Conservation (phyloP, 2,329 filamentous ascomycete genomes). For the Teratosphaeriaceae sp. region DNA sequence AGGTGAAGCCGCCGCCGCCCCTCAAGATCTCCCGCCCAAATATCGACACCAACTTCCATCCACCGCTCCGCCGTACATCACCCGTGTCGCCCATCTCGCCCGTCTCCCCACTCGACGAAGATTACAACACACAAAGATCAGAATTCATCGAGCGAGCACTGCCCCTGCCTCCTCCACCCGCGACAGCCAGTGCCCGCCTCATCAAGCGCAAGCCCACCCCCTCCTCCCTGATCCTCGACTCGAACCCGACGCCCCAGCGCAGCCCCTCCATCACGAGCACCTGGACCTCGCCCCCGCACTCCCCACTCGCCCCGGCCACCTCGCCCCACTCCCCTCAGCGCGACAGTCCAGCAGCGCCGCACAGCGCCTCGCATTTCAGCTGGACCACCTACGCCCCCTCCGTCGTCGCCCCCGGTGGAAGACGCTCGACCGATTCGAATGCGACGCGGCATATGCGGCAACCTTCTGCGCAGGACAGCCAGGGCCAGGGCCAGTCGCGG, state of each 20-base stretch:
- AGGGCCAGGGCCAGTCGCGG: neutral
- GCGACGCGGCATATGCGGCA: constrained; percentile 7
- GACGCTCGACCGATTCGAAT: constrained; percentile 15
- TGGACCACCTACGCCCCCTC: constrained; percentile 28
- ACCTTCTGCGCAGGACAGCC: neutral
- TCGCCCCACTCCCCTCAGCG: neutral
- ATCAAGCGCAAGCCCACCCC: constrained; percentile 25
- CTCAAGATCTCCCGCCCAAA: too few species aligned
- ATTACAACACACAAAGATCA: constrained; percentile 7
- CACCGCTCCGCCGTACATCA: neutral
- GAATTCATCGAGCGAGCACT: constrained; percentile 6
- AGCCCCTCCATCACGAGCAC: constrained; percentile 12
- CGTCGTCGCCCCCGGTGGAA: constrained; percentile 11
- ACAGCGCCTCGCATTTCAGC: constrained; percentile 25
- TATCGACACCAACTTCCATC: neutral
- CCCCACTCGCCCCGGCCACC: constrained; percentile 2
- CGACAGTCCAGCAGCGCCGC: constrained; percentile 3
- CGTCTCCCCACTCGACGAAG: constrained; percentile 14
- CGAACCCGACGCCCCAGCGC: constrained; percentile 18
- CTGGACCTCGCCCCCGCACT: constrained; percentile 7
- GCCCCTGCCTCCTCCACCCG: neutral
- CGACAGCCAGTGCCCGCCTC: constrained; percentile 1
- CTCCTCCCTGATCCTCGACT: constrained; percentile 9
- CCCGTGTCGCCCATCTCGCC: constrained; percentile 18
- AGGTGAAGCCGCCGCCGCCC: constrained; percentile 9